These are phyloP conservation scores for Dioscorea cayenensis DNA, from an alignment of 116 monocot genomes.

Conservation along the genomic window DNA sequence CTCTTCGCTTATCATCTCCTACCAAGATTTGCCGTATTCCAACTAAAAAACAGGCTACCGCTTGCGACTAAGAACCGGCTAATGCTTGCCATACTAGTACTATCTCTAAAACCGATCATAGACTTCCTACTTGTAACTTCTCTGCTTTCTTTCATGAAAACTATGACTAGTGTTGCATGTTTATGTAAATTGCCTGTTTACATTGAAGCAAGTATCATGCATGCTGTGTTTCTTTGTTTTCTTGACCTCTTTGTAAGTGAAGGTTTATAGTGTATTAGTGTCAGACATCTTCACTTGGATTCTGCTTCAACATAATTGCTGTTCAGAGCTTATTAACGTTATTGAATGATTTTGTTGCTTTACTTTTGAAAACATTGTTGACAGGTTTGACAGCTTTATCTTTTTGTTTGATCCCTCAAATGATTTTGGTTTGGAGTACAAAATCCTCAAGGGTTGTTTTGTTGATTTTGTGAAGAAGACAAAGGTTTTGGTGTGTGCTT, in stretches of 20 bases:
- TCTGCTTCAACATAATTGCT: not conserved
- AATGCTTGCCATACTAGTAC: not conserved
- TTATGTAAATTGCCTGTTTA: not conserved
- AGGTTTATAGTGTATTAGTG: no score
- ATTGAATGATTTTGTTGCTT: not conserved
- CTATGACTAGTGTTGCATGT: not conserved
- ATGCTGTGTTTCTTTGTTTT: not conserved
- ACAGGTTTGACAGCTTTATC: slow-evolving; percentile 1
- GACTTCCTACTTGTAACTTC: not conserved
- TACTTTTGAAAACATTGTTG: not conserved
- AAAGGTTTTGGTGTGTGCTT: not conserved
- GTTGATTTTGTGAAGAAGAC: not conserved
- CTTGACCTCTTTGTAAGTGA: no score
- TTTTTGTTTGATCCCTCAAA: not conserved
- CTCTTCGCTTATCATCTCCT: not conserved
- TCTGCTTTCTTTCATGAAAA: not conserved
- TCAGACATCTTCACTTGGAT: no score
- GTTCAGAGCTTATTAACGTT: not conserved
- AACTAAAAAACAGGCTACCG: not conserved
- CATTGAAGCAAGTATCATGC: not conserved
- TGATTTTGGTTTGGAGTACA: not conserved
- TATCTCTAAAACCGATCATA: not conserved
- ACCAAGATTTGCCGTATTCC: not conserved
- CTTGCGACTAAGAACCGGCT: not conserved
- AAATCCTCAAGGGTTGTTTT: not conserved